These are phyloP conservation scores for Parmelia sp. DNA, from an alignment of 495 filamentous ascomycete species.

Conservation along the genomic window DNA sequence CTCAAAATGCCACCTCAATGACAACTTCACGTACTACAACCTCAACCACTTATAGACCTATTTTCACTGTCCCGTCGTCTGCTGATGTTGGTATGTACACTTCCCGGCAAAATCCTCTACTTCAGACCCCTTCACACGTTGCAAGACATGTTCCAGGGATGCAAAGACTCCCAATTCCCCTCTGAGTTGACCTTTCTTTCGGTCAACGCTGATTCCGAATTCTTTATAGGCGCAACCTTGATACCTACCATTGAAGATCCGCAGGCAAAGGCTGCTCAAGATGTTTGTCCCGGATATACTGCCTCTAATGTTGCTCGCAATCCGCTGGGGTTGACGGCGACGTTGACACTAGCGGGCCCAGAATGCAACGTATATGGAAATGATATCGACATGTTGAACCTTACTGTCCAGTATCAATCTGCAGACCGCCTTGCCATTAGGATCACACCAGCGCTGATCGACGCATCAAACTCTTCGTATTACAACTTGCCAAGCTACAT, in stretches of 20 bases:
- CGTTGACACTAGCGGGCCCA: slow-evolving; percentile 47
- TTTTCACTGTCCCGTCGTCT: slow-evolving; percentile 49
- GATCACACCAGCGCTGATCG: slow-evolving; percentile 55
- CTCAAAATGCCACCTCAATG: background rate
- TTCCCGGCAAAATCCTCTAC: background rate
- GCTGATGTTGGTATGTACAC: slow-evolving; percentile 39
- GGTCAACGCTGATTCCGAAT: background rate
- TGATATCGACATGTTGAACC: slow-evolving; percentile 50
- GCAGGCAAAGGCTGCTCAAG: slow-evolving; percentile 62
- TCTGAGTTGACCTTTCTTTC: too few species aligned
- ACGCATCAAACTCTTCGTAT: slow-evolving; percentile 58
- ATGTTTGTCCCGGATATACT: slow-evolving; percentile 58
- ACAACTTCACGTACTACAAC: slow-evolving; percentile 12
- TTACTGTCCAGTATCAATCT: slow-evolving; percentile 54
- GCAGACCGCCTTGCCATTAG: slow-evolving; percentile 47
- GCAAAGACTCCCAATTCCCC: background rate
- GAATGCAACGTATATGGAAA: slow-evolving; percentile 58
- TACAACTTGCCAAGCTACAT: slow-evolving; percentile 59
- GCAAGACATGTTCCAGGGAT: background rate
- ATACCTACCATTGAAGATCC: slow-evolving; percentile 70
- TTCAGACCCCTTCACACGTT: background rate
- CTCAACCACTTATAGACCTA: slow-evolving; percentile 24
- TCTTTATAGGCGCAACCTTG: slow-evolving; percentile 39
- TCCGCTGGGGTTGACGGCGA: slow-evolving; percentile 46
- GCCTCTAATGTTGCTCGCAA: slow-evolving; percentile 45